Percentiles rank a stretch among this genome's conserved stretches.
phyloP scores from a whole-genome alignment of 202 grass and related monocot species.

The Cymbopogon flexuosus region DNA sequence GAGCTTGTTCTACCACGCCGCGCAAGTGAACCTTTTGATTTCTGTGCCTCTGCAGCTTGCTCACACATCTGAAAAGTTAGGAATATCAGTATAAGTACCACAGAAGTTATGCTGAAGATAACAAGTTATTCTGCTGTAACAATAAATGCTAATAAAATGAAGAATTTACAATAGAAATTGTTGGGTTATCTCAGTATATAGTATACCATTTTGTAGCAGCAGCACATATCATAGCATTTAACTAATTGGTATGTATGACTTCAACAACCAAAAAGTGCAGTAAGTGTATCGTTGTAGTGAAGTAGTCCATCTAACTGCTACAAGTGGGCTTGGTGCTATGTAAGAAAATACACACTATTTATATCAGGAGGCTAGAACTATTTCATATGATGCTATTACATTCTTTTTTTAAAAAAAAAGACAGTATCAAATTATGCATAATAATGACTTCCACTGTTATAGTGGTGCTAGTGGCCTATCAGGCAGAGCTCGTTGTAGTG shows the following conservation, averaged over 20 bases:
- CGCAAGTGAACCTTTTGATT: slow-evolving; percentile 69
- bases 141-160: slow-evolving; percentile 12
- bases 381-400: background rate
- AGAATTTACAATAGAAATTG: background rate
- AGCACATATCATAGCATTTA: background rate
- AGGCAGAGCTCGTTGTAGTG: background rate
- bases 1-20: slow-evolving; percentile 83
- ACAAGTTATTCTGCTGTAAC: slow-evolving; percentile 10
- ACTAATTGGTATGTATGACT: background rate
- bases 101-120: slow-evolving; percentile 17
- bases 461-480: background rate
- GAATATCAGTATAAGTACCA: slow-evolving; percentile 19
- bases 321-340: background rate
- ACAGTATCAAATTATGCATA: background rate
- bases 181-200: background rate
- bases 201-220: background rate
- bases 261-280: background rate
- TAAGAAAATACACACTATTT: background rate
- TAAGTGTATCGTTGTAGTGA: background rate
- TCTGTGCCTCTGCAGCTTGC: slow-evolving; percentile 85
- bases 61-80: slow-evolving; percentile 76
- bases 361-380: background rate
- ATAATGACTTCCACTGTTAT: background rate
- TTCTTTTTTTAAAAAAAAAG: background rate
- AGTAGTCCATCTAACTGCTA: background rate